phyloP scores from a whole-genome alignment of 768 basidiomycete species.

The Cubamyces lactineus region DNA sequence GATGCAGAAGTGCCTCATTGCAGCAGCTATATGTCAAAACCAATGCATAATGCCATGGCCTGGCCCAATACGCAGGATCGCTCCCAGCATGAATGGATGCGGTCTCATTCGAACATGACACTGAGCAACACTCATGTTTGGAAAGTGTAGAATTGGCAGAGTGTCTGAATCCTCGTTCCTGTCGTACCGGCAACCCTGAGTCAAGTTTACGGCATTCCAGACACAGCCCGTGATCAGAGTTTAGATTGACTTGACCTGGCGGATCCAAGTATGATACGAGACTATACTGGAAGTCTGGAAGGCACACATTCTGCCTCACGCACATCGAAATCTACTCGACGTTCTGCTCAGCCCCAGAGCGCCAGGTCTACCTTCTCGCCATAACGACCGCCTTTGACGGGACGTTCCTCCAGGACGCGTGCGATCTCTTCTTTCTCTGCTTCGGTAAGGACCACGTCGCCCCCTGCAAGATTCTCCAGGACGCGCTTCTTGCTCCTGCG shows the following conservation, averaged over 20 bases:
- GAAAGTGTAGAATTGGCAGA: no score
- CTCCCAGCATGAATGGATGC: no score
- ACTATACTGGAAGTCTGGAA: neutral
- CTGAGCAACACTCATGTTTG: no score
- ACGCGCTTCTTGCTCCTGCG: constrained; percentile 42
- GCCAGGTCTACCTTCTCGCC: constrained; percentile 11
- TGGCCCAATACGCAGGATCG: no score
- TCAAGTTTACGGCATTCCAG: neutral
- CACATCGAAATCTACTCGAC: neutral
- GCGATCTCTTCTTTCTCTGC: constrained; percentile 44
- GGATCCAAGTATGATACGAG: neutral
- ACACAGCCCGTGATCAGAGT: neutral
- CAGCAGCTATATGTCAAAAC: no score
- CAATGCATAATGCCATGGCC: no score
- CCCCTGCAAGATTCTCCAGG: constrained; percentile 44
- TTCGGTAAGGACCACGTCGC: constrained; percentile 30
- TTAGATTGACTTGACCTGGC: neutral
- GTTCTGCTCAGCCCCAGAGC: constrained; percentile 37
- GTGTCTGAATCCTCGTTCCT: neutral
- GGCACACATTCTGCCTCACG: neutral
- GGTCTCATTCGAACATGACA: no score
- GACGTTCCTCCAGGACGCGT: constrained; percentile 37
- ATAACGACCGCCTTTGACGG: constrained; percentile 46
- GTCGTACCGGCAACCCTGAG: neutral
- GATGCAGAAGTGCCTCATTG: no score